Evolutionary conservation across 805 yeast genomes (phyloP), one percentile per base, ranked within the genome.

Genomic region (Metschnikowia sp.): DNA sequence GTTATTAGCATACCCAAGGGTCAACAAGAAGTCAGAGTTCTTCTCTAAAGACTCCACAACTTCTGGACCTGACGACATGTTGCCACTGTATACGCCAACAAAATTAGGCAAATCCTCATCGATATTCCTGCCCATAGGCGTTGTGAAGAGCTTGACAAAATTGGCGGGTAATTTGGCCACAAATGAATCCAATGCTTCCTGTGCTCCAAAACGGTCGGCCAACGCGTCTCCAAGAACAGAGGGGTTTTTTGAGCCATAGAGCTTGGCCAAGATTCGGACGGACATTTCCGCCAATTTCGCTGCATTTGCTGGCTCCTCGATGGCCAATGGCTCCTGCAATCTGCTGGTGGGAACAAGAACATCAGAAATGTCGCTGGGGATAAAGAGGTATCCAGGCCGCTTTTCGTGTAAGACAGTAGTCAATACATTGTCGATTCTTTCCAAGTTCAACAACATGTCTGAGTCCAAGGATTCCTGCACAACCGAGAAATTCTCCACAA

Each of bases 331-430:
- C 31, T 41, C 33, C 13, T 29, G 38, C 42, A 68, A 61, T 34
- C 59, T 51, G 5, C 39, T 42, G 10, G 50, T 49, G 9, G 68
- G 49, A 2, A 69, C 63, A 36, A 40, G 47, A 8, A 57, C 18
- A 44, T 82, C 79, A 7, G 81, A 78, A 55, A 86, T 63, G 61
- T 90, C 90, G 36, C 78, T 69, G 1, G 97, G 97, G 38, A 91
- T 63, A 61, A 80, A 88, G 42, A 90, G 62, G 59, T 85, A 90
- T 11, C 95, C 97, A 0, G 97, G 97, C 61, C 83, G 80, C 33
- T 83, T 81, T 39, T 77, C 71, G 34, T 62, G 68, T 52, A 79
- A 67, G 29, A 88, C 80, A 15, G 75, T 69, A 37, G 57, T 60
- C 44, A 90, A 76, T 6, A 88, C 85, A 19, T 69, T 68, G 63